These are phyloP conservation scores for Cephalotrichum gorgonifer DNA, from an alignment of 2,329 filamentous ascomycete genomes.

Conservation along the genomic window DNA sequence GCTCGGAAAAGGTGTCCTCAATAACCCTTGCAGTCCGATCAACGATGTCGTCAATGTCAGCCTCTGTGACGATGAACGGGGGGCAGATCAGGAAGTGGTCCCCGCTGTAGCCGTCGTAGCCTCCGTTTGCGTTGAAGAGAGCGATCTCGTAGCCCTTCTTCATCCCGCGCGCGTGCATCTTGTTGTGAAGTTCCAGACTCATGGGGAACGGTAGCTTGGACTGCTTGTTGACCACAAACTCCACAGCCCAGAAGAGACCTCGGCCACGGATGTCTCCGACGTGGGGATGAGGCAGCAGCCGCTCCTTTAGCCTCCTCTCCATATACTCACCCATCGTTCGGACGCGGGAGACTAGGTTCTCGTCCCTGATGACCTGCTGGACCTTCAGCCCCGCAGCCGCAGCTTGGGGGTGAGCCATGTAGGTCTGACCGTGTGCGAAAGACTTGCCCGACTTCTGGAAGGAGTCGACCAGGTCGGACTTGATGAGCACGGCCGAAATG, in stretches of 20 bases:
- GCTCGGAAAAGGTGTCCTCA: too few species aligned
- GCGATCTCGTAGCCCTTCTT: too few species aligned
- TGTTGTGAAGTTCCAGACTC: too few species aligned
- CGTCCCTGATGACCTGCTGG: constrained; percentile 44
- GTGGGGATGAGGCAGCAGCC: constrained; percentile 30
- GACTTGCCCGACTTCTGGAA: constrained; percentile 23
- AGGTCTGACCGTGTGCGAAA: constrained; percentile 47
- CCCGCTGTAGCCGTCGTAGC: too few species aligned
- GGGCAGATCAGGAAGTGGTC: too few species aligned
- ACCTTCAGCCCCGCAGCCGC: constrained; percentile 55
- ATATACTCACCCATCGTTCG: constrained; percentile 39
- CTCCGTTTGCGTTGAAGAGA: too few species aligned
- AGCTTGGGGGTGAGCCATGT: constrained; percentile 34
- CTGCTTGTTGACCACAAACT: constrained; percentile 29
- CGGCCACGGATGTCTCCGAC: constrained; percentile 53
- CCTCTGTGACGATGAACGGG: too few species aligned
- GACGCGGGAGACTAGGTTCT: constrained; percentile 50
- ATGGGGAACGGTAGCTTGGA: constrained; percentile 28
- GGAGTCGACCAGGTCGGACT: constrained; percentile 35
- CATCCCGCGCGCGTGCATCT: too few species aligned
- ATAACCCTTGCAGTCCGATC: too few species aligned
- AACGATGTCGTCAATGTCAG: too few species aligned
- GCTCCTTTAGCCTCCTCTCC: constrained; percentile 27
- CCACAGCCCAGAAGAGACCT: constrained; percentile 40
- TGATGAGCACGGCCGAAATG: constrained; percentile 49